Evolutionary conservation across 2,329 filamentous ascomycete genomes (phyloP).

Genomic region (Rhinocladiella mackenziei): DNA sequence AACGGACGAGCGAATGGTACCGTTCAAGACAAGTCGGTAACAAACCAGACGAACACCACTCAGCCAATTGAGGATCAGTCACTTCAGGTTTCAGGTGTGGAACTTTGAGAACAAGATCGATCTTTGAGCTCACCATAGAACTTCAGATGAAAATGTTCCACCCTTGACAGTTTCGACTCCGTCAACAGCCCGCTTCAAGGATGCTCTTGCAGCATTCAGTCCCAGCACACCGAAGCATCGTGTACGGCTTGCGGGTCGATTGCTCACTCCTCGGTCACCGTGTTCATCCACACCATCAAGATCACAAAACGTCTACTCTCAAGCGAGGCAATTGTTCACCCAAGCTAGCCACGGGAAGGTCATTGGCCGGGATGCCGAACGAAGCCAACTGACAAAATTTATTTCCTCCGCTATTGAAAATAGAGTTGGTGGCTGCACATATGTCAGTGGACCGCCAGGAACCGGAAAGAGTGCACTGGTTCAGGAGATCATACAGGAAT

Average conservation of each 20-base stretch:
- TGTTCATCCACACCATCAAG: constrained; percentile 69
- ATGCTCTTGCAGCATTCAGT: constrained; percentile 66
- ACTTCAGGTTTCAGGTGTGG: constrained; percentile 28
- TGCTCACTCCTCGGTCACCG: constrained; percentile 73
- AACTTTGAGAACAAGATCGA: constrained; percentile 58
- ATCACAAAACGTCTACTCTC: constrained; percentile 72
- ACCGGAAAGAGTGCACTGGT: constrained; percentile 97
- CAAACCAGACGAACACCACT: constrained; percentile 18
- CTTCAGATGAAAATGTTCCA: constrained; percentile 44
- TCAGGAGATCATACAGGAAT: constrained; percentile 66
- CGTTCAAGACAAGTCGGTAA: constrained; percentile 31
- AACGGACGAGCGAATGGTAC: constrained; percentile 49
- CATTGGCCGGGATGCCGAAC: constrained; percentile 70
- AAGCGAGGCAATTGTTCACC: constrained; percentile 81
- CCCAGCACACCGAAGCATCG: constrained; percentile 79
- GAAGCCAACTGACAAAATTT: constrained; percentile 64
- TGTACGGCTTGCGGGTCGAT: constrained; percentile 70
- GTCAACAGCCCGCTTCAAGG: constrained; percentile 66
- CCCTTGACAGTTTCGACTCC: constrained; percentile 45
- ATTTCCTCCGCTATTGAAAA: constrained; percentile 60
- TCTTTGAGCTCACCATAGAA: constrained; percentile 40
- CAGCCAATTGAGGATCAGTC: constrained; percentile 13
- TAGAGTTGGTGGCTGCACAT: constrained; percentile 72
- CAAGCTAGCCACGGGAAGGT: constrained; percentile 71
- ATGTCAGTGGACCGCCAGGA: constrained; percentile 91